Base-by-base conservation (phyloP, 345 rosid genomes). In the Hibiscus trionum region DNA sequence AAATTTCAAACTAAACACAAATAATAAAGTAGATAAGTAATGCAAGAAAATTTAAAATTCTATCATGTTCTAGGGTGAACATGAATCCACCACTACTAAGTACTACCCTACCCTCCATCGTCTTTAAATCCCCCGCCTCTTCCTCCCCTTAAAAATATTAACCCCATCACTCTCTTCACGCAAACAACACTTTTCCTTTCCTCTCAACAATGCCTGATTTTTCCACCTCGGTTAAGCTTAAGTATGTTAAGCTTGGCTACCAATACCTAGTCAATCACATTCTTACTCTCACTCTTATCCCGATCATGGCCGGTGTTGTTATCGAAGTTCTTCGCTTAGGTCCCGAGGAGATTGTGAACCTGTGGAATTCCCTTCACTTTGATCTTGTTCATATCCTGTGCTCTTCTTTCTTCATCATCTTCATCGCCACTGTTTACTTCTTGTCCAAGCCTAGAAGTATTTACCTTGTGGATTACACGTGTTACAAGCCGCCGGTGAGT, bases 201-300 rank as follows among this genome's bases (percentile, higher is more conserved):
- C 44, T 52, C 19, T 53, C 69, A 33, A 81, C 55, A 63, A 88
- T 88, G 93, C 90, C 88, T 21, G 88, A 86, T 17, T 86, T 84
- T 74, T 84, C 88, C 10, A 82, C 29, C 80, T 87, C 93, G 9
- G 93, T 88, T 46, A 88, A 81, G 85, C 94, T 87, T 83, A 91
- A 91, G 82, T 87, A 91, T 61, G 92, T 91, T 17, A 91, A 91
- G 75, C 94, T 91, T 16, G 89, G 90, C 15, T 91, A 91, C 84
- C 97, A 89, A 72, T 83, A 91, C 76, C 84, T 91, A 0, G 94
- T 91, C 19, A 91, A 91, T 60, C 90, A 91, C 82, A 78, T 91
- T 78, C 83, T 91, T 39, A 78, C 83, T 68, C 79, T 91, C 56
- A 67, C 80, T 27, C 79, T 88, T 58, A 27, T 91, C n/a, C 97